Evolutionary conservation across 2,329 filamentous ascomycete genomes (phyloP), one percentile per base, ranked within the genome.

Genomic region (Sphaerulina vaccinii): DNA sequence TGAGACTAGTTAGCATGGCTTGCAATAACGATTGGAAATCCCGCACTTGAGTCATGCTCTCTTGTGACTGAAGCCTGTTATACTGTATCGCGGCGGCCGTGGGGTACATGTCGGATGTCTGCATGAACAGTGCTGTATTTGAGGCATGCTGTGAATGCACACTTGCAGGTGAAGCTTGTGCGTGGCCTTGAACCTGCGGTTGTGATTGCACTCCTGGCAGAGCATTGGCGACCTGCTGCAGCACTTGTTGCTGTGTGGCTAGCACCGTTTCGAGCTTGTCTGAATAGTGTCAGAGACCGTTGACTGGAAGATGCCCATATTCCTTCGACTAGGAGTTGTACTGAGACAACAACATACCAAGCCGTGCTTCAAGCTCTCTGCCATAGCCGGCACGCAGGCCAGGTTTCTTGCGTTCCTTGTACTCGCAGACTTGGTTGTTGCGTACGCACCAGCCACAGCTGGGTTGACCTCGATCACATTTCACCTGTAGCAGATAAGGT

Each of bases 401-500:
- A 6, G 85, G 84, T 66, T 87, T 87, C 71, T 87, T 86, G 36
- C 85, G 76, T 62, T 86, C 84, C 55, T 81, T 82, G 65, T 88
- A 88, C 65, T 86, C 81, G 65, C 85, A 88, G 36, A 76, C 61
- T 57, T 85, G 81, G 52, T 79, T 79, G 68, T 88, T 86, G 44
- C 84, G 80, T 43, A 81, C 71, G 66, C 85, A 88, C 85, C 85
- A 88, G 18, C 84, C 84, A 69, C 85, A 88, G n/a, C 83, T 81
- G 1, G 87, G 87, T 62, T 89, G 85, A 4, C 83, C 84, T 29
- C 88, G 81, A 70, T 91, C 87, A 70, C 86, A 88, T 78, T 87
- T 87, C 15, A 68, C 65, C 63, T 69, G 46, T 35, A 11, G 9
- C 24, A 27, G 10, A 6, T 27, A 10, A 27, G 24, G 24, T 27